Evolutionary conservation across 139 green algal genomes (phyloP).

Genomic region (Chlorella sp.): DNA sequence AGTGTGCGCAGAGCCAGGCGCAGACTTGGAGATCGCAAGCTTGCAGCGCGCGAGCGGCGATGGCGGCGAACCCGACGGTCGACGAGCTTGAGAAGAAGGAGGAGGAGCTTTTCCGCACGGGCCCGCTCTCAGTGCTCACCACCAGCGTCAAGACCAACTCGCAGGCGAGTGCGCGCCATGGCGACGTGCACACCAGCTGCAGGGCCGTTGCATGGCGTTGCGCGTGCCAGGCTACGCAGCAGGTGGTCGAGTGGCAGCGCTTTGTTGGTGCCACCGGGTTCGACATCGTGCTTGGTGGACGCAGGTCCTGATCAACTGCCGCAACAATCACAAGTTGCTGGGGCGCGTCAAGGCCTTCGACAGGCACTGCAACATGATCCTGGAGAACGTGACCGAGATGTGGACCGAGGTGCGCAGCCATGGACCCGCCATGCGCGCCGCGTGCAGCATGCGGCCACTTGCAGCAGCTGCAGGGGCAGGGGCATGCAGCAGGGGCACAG

Average conservation of each 20-base stretch:
- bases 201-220: not conserved
- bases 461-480: not conserved
- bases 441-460: not conserved
- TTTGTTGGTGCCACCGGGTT: not conserved
- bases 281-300: conserved; percentile 5
- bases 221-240: no score
- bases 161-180: conserved; percentile 48
- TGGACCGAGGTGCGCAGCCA: conserved; percentile 88
- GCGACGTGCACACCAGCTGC: not conserved
- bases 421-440: no score
- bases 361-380: conserved; percentile 98
- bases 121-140: conserved; percentile 91
- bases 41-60: no score
- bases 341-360: conserved; percentile 97
- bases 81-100: conserved; percentile 89
- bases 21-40: no score
- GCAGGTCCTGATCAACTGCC: conserved; percentile 97
- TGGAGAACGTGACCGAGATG: conserved; percentile 99
- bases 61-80: conserved; percentile 45
- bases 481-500: no score
- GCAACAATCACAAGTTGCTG: conserved; percentile 98
- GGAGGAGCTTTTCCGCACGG: conserved; percentile 86
- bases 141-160: conserved; percentile 94
- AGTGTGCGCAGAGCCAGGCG: no score
- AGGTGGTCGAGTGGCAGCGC: no score